Evolutionary conservation across 225 moss, liverwort and hornwort genomes (phyloP), one percentile per base, ranked within the genome.

Genomic region (Pseudisothecium myosuroides): DNA sequence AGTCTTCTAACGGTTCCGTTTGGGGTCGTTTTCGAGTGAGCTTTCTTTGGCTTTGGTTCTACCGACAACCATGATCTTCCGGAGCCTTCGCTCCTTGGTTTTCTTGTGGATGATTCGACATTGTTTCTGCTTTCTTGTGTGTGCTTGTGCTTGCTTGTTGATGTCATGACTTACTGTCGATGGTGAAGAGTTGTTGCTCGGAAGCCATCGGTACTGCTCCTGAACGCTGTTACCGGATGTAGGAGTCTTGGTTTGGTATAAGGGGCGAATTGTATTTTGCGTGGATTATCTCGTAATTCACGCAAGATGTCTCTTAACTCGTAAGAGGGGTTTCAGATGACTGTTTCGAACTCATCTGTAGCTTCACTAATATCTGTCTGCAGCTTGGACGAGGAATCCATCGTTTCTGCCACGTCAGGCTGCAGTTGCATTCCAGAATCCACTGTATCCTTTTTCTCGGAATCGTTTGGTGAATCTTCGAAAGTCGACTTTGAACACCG

Each of bases 1-100:
- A 6, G 31, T 31, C 11, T n/a, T n/a, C 31, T 49, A 7, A 2
- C 6, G 31, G 19, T 31, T 74, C 31, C 4, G 11, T 74, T 31
- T 74, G 4, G 1, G 47, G 2, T 17, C 18, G 11, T 21, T 74
- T 29, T 3, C 5, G 6, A 3, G 0, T 10, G 45, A 29, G 12
- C 13, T 73, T 73, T 45, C 45, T 29, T 47, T 5, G 2, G 17
- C 27, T 47, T 31, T 29, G 52, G 52, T 10, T 6, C 12, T 47
- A 74, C 47, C 74, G 74, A 47, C 31, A 47, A 43, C 4, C 13
- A 4, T 10, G 29, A 17, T 17, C 31, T 29, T 74, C 6, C 11
- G 6, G 3, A 10, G 43, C 14, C 27, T 72, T 72, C 8, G 9
- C 72, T 73, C 28, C 43, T 43, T 54, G 72, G 9, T 72, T 72